Percentiles rank a stretch among this genome's conserved stretches.
Evolutionary conservation across 192 early-diverging fungal genomes (phyloP).

Genomic region (Anaeromyces robustus): DNA sequence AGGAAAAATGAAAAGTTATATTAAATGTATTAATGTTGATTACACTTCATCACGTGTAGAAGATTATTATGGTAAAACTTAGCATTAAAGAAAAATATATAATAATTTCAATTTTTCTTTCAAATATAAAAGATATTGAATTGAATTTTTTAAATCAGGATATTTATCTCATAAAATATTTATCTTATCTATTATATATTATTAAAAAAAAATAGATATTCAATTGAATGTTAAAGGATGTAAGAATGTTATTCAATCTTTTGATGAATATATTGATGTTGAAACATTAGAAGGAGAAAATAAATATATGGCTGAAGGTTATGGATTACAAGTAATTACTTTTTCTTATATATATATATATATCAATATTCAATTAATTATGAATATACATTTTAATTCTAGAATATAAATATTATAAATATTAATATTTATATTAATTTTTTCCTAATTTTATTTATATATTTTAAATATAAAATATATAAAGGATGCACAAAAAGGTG

Average conservation of each 20-base stretch:
- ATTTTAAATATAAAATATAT: background rate
- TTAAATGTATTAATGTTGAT: constrained; percentile 87
- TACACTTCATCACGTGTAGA: constrained; percentile 89
- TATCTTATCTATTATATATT: too few species aligned
- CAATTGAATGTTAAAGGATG: constrained; percentile 93
- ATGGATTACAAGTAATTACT: constrained; percentile 52
- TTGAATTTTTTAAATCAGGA: too few species aligned
- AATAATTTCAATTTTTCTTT: too few species aligned
- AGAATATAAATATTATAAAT: too few species aligned
- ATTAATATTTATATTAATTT: too few species aligned
- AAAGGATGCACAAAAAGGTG: constrained; percentile 86
- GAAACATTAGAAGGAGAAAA: constrained; percentile 94
- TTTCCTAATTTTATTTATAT: too few species aligned
- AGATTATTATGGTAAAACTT: constrained; percentile 73
- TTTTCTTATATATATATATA: background rate
- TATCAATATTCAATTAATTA: too few species aligned
- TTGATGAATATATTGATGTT: constrained; percentile 73
- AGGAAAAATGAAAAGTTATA: constrained; percentile 94
- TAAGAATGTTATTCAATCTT: constrained; percentile 71
- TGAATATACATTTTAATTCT: too few species aligned
- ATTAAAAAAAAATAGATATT: constrained; percentile 45
- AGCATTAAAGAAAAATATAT: too few species aligned
- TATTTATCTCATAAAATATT: too few species aligned
- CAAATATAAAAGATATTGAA: too few species aligned
- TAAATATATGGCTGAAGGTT: constrained; percentile 83